Percentiles rank a stretch among this genome's conserved stretches.
phyloP scores from a whole-genome alignment of 2,329 filamentous ascomycete species.

The Gyromitra esculenta region DNA sequence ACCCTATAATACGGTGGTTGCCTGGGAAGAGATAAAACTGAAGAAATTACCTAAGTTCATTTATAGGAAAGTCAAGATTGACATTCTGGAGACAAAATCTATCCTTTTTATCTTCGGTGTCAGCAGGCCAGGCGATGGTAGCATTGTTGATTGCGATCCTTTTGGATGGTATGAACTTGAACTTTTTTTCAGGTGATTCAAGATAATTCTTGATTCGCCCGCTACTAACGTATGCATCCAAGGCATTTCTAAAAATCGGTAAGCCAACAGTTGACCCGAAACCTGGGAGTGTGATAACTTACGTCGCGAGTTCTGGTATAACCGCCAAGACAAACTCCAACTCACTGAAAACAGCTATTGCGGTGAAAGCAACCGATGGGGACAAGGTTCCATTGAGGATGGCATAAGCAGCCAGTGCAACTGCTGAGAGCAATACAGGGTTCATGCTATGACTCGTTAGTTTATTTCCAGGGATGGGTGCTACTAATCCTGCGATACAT shows the following conservation, averaged over 20 bases:
- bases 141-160: constrained; percentile 74
- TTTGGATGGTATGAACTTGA: constrained; percentile 67
- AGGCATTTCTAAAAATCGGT: constrained; percentile 64
- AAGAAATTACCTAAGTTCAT: constrained; percentile 69
- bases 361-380: constrained; percentile 81
- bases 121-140: constrained; percentile 78
- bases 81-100: constrained; percentile 74
- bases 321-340: constrained; percentile 76
- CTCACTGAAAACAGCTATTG: constrained; percentile 77
- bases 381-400: constrained; percentile 70
- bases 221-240: constrained; percentile 79
- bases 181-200: constrained; percentile 70
- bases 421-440: constrained; percentile 76
- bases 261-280: neutral
- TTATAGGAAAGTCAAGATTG: constrained; percentile 72
- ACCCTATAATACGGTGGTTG: neutral
- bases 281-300: neutral
- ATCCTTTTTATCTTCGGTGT: constrained; percentile 67
- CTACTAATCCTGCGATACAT: constrained; percentile 5
- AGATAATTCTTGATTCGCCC: constrained; percentile 78
- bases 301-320: constrained; percentile 74
- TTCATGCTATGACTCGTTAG: constrained; percentile 71
- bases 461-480: neutral
- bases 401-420: constrained; percentile 75
- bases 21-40: constrained; percentile 59